Base-by-base conservation (phyloP, 2,329 filamentous ascomycete species). In the Colletotrichum echinochloae region DNA sequence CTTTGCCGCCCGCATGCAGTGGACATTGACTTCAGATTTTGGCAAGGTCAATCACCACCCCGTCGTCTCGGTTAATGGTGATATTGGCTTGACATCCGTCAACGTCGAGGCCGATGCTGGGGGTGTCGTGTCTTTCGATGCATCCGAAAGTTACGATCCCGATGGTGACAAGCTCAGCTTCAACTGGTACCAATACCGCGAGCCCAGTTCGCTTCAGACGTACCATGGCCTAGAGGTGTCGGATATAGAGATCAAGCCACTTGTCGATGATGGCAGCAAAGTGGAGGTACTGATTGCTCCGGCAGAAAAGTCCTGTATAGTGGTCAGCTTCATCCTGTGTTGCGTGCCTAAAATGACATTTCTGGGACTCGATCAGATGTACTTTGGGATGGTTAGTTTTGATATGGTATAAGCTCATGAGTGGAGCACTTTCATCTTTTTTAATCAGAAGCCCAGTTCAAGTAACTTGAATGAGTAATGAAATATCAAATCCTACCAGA, bases 161-260 rank as follows among this genome's bases (percentile, higher is more conserved):
- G 83, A 87, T 66, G 77, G 76, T 6, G 80, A 81, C 59, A 72
- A 78, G 9, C 74, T 87, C 23, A 79, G 77, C 5, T 87, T 84
- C 77, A 81, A 81, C 59, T 87, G 85, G 85, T 85, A 80, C 75
- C 84, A 87, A 46, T 87, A 88, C 74, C 73, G 71, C 16, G 80
- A 81, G 61, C 76, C 78, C 1, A 76, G 72, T 54, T 75, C 77
- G 9, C 71, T 81, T 2, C 84, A 86, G 70, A 85, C 83, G 78
- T 77, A 74, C 49, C 77, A 81, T 2, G 76, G 79, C 28, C 74
- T 79, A 2, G 80, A 85, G 67, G 81, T 84, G 5, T 77, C 80
- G 0, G 78, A 82, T 52, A 74, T 85, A 0, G 75, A 76, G 51
- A 76, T 80, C 65, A 73, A 74, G 54, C 73, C 75, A 14, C 72